These are phyloP conservation scores for Oenanthe javanica DNA, from an alignment of 140 eudicot genomes.

Conservation along the genomic window DNA sequence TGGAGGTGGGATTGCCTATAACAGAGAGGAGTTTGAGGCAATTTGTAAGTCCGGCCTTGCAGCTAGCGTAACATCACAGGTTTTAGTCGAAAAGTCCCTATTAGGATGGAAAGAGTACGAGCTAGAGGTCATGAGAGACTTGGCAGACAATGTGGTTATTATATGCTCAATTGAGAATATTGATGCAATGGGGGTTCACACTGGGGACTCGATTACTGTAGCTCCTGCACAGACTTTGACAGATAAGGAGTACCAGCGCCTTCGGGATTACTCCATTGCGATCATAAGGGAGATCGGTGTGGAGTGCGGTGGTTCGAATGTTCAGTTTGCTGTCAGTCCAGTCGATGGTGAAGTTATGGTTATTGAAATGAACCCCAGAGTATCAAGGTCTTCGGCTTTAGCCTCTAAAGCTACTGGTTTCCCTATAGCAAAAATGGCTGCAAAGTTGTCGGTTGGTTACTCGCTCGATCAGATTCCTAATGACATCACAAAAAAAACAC, in stretches of 20 bases:
- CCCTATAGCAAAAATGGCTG: constrained; percentile 71
- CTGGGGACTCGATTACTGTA: constrained; percentile 68
- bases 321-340: constrained; percentile 92
- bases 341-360: constrained; percentile 93
- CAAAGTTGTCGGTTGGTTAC: constrained; percentile 54
- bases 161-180: constrained; percentile 88
- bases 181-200: constrained; percentile 91
- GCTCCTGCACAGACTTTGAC: constrained; percentile 58
- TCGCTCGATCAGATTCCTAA: constrained; percentile 63
- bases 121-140: constrained; percentile 93
- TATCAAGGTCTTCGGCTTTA: constrained; percentile 82
- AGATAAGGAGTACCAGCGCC: constrained; percentile 51
- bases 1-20: constrained; percentile 85
- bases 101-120: constrained; percentile 95
- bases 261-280: constrained; percentile 49
- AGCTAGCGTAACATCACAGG: constrained; percentile 89
- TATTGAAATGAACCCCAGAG: constrained; percentile 95
- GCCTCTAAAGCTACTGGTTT: constrained; percentile 97
- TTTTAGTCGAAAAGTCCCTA: constrained; percentile 79
- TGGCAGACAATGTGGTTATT: constrained; percentile 94
- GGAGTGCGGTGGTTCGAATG: constrained; percentile 96
- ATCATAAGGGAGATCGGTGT: constrained; percentile 87
- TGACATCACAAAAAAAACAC: constrained; percentile 57
- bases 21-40: constrained; percentile 75
- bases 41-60: constrained; percentile 94